Base-by-base conservation (phyloP, 2,329 filamentous ascomycete species). In the Fusarium pseudograminearum region DNA sequence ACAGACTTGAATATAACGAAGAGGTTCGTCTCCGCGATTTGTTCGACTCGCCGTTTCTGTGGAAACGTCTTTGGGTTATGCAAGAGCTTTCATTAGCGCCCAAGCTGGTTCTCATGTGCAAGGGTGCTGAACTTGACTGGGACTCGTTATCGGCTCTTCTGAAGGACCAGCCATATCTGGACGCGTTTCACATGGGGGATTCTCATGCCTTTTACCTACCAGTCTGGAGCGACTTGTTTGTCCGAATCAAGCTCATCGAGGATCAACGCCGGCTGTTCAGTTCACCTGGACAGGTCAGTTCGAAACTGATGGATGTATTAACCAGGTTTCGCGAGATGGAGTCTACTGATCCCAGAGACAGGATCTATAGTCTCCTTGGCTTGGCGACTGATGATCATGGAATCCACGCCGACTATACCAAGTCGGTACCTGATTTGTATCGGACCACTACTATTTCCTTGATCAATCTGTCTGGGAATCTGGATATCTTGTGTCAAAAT, bases 401-500 rank as follows among this genome's bases (percentile, higher is more conserved):
- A 3, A 67, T 70, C 22, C 2, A 50, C 0, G 30, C 63, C 5
- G 50, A 67, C 12, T 70, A 70, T 9, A 16, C 16, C 11, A 59
- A n/a, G 11, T n/a, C 67, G 2, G 28, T 64, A 2, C 18, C 4
- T 0, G 28, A 64, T 0, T 10, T 70, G 2, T 70, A 56, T 15
- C 33, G 30, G 6, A 14, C 60, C 4, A 38, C 36, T 0, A 57
- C 67, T 2, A 11, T 9, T 1, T 12, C 62, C 1, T 11, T 70
- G 30, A 70, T 70, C 36, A 67, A 63, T 2, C 3, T 69, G 0
- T 33, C 61, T 0, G 30, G 34, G 0, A 45, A 70, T n/a, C 44
- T 70, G 1, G 67, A 70, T 6, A 58, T 63, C 1, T 20, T 70
- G 10, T 69, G 67, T n/a, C 67, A 69, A 10, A 69, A 34, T 1